A percentile compares a stretch with the other conserved stretches of the same genome.
phyloP scores from a whole-genome alignment of 2,329 filamentous ascomycete species.

The Pestalotiopsis sp. region DNA sequence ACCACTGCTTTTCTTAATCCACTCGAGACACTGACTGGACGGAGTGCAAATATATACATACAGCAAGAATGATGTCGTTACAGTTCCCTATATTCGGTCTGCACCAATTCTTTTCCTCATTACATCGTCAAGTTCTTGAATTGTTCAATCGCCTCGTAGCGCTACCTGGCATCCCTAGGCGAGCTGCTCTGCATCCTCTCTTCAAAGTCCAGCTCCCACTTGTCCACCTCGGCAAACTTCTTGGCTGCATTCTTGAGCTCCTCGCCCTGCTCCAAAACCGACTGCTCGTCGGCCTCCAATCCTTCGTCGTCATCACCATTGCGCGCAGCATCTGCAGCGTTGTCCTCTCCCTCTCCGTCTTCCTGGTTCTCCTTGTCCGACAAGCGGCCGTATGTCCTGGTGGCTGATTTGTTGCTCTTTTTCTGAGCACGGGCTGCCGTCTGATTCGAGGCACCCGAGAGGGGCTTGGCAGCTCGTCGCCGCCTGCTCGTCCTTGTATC shows the following conservation, averaged over 20 bases:
- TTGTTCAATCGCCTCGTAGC: neutral
- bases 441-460: constrained; percentile 30
- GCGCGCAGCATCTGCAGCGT: constrained; percentile 41
- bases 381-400: constrained; percentile 53
- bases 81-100: neutral
- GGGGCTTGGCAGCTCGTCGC: constrained; percentile 34
- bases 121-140: neutral
- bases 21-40: neutral
- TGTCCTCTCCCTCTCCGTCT: constrained; percentile 36
- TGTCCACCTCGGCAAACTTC: constrained; percentile 72
- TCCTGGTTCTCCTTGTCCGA: constrained; percentile 64
- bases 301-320: constrained; percentile 27
- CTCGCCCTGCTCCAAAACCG: constrained; percentile 43
- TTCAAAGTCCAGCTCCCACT: constrained; percentile 70
- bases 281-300: constrained; percentile 37
- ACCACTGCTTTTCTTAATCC: neutral
- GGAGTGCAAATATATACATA: neutral
- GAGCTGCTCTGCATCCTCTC: constrained; percentile 61
- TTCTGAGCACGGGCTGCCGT: constrained; percentile 16
- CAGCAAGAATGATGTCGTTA: neutral
- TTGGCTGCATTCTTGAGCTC: constrained; percentile 61
- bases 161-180: constrained; percentile 50
- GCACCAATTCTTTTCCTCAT: neutral
- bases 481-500: constrained; percentile 35
- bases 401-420: constrained; percentile 17